These are phyloP conservation scores for Lachnellula arida DNA, from an alignment of 2,329 filamentous ascomycete species.

Conservation along the genomic window DNA sequence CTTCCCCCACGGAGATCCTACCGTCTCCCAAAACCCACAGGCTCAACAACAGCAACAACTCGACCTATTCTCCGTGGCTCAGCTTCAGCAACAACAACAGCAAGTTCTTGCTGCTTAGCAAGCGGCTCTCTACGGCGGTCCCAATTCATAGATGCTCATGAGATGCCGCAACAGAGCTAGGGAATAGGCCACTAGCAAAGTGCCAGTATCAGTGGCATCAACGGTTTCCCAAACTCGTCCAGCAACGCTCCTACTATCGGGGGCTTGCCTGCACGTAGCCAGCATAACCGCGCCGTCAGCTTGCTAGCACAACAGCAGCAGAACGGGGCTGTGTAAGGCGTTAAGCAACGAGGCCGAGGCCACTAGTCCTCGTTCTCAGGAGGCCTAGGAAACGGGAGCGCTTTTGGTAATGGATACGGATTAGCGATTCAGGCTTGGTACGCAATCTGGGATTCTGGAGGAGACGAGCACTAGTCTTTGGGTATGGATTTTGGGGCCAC, in stretches of 20 bases:
- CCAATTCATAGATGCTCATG: conserved; percentile 54
- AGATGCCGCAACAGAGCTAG: conserved; percentile 57
- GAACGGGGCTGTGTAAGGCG: conserved; percentile 21
- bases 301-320: conserved; percentile 64
- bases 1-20: too few relatives aligned
- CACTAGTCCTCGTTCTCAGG: conserved; percentile 55
- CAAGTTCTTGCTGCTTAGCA: conserved; percentile 71
- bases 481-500: too few relatives aligned
- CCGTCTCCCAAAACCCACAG: conserved; percentile 67
- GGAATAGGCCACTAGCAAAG: conserved; percentile 60
- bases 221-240: conserved; percentile 49
- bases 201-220: conserved; percentile 55
- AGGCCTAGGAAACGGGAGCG: conserved; percentile 25
- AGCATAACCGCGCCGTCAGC: conserved; percentile 71
- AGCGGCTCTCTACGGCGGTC: conserved; percentile 73
- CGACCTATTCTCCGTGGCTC: conserved; percentile 38
- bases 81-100: conserved; percentile 59
- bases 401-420: conserved; percentile 44
- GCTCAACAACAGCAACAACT: conserved; percentile 56
- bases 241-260: conserved; percentile 66
- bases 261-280: conserved; percentile 64
- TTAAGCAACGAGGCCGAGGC: conserved; percentile 45
- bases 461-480: too few relatives aligned
- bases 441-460: too few relatives aligned
- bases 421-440: conserved; percentile 60